phyloP scores from a whole-genome alignment of 306 rosid species.

The Crataegus laevigata region DNA sequence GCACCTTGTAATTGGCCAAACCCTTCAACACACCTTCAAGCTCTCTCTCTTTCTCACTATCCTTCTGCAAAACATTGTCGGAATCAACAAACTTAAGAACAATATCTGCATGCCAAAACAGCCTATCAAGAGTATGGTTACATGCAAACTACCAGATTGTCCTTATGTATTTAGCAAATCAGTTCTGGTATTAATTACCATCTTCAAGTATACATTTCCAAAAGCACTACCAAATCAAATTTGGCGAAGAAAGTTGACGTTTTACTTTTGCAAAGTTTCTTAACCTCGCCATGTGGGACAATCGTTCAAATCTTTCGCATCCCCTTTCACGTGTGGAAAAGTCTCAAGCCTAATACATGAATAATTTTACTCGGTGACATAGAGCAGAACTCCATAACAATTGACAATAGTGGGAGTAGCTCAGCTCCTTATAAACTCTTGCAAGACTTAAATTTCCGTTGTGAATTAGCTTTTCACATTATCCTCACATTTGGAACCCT shows the following conservation, averaged over 20 bases:
- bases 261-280: too few relatives aligned
- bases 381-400: too few relatives aligned
- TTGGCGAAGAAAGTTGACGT: not conserved
- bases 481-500: not conserved
- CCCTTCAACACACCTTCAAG: slow-evolving; percentile 49
- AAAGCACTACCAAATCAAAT: not conserved
- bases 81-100: not conserved
- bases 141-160: not conserved
- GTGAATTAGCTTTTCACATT: not conserved
- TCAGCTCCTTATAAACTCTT: not conserved
- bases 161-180: not conserved
- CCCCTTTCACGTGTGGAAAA: not conserved
- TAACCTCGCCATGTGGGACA: too few relatives aligned
- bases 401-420: not conserved
- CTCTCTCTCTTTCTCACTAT: slow-evolving; percentile 39
- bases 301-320: not conserved
- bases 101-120: not conserved
- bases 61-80: slow-evolving; percentile 14
- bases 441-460: not conserved
- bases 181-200: not conserved
- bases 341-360: not conserved
- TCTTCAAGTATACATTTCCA: not conserved
- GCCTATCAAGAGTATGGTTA: not conserved
- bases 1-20: slow-evolving; percentile 57
- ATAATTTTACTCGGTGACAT: not conserved